These are phyloP conservation scores for Chrysanthemum seticuspe DNA, from an alignment of 129 eudicot genomes.

Conservation along the genomic window DNA sequence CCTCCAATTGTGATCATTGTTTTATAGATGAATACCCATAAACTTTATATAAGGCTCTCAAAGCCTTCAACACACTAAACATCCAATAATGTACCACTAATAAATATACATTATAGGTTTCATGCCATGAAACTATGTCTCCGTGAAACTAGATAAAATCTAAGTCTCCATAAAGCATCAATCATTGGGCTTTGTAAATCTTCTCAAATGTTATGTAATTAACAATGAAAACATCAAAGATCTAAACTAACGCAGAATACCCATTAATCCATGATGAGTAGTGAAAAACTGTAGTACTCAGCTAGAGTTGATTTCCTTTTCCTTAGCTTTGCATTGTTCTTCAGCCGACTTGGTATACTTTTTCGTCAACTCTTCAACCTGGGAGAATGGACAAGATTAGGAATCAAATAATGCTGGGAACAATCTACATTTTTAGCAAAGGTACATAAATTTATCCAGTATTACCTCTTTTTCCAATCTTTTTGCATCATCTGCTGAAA, in stretches of 20 bases:
- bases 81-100: background rate
- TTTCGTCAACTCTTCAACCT: constrained; percentile 91
- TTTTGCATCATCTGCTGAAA: constrained; percentile 82
- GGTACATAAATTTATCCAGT: background rate
- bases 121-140: background rate
- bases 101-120: background rate
- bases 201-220: constrained; percentile 1
- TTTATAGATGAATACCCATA: background rate
- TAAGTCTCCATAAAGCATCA: background rate
- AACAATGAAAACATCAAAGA: background rate
- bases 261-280: background rate
- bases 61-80: constrained; percentile 1
- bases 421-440: background rate
- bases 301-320: constrained; percentile 72
- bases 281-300: constrained; percentile 25
- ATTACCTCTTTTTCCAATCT: constrained; percentile 89
- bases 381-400: constrained; percentile 25
- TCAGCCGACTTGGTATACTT: constrained; percentile 86
- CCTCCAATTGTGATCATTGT: background rate
- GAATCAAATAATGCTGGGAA: background rate
- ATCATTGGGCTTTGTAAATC: background rate
- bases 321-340: constrained; percentile 95
- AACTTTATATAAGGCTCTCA: constrained; percentile 1
- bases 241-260: constrained; percentile 4
- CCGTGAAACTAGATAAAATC: background rate